Percentiles rank a stretch among this genome's conserved stretches.
Evolutionary conservation across 163 green algal species (phyloP).

Genomic region (Scenedesmus sp.): DNA sequence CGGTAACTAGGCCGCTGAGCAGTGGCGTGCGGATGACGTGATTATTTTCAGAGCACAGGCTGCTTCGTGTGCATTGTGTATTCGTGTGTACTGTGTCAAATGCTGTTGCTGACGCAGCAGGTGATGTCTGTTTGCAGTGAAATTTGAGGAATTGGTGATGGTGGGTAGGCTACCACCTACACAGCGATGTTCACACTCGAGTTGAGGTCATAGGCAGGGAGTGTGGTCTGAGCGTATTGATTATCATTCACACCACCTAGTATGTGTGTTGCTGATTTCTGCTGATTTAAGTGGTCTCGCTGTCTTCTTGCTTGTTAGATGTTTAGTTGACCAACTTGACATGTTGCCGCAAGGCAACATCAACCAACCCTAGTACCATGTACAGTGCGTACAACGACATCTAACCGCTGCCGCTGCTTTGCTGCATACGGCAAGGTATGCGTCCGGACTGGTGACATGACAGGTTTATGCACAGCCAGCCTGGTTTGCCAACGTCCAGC

Average conservation of each 20-base stretch:
- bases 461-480: neutral
- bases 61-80: too few relatives aligned
- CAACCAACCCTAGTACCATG: neutral
- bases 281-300: neutral
- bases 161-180: neutral
- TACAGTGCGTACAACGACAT: neutral
- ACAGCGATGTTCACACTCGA: neutral
- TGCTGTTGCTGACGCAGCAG: too few relatives aligned
- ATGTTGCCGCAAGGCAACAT: conserved; percentile 16
- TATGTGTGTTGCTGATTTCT: neutral
- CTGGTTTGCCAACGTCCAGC: neutral
- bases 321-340: neutral
- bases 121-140: too few relatives aligned
- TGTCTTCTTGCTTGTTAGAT: neutral
- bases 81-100: too few relatives aligned
- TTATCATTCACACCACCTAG: neutral
- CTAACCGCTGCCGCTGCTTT: neutral
- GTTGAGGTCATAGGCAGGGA: too few relatives aligned
- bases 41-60: too few relatives aligned
- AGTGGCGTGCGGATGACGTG: neutral
- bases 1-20: neutral
- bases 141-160: too few relatives aligned
- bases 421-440: neutral
- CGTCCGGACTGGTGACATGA: neutral
- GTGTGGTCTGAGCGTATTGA: neutral